phyloP scores from a whole-genome alignment of 2,329 filamentous ascomycete genomes.

The Calonectria pauciramosa region DNA sequence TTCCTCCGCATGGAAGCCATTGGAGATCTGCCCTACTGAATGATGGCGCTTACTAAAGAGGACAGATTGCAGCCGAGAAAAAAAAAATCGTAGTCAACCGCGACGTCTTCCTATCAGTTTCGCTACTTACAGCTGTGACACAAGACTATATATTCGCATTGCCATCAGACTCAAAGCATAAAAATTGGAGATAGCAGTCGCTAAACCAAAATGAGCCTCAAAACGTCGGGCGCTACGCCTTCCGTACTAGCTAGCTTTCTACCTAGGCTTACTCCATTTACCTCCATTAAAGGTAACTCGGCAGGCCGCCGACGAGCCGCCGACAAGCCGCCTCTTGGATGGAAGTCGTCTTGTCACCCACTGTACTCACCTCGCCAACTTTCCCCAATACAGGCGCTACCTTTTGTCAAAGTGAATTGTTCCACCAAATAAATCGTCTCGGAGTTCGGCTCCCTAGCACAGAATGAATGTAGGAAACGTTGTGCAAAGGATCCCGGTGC shows the following conservation, averaged over 20 bases:
- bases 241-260: neutral
- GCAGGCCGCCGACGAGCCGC: neutral
- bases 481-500: neutral
- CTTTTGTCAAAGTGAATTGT: neutral
- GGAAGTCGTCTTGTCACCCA: neutral
- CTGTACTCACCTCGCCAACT: too few species aligned
- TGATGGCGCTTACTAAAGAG: neutral
- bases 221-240: neutral
- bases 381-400: neutral
- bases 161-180: neutral
- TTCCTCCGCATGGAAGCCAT: neutral
- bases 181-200: neutral
- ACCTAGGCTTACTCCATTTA: neutral
- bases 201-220: neutral
- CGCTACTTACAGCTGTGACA: neutral
- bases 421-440: neutral
- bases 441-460: neutral
- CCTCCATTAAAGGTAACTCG: neutral
- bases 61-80: neutral
- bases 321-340: neutral
- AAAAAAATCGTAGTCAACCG: neutral
- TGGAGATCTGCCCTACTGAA: neutral
- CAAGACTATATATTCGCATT: neutral
- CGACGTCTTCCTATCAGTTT: neutral
- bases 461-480: neutral